These are phyloP conservation scores for Tolypocladium amazonense DNA, from an alignment of 2,329 filamentous ascomycete species.

Conservation along the genomic window DNA sequence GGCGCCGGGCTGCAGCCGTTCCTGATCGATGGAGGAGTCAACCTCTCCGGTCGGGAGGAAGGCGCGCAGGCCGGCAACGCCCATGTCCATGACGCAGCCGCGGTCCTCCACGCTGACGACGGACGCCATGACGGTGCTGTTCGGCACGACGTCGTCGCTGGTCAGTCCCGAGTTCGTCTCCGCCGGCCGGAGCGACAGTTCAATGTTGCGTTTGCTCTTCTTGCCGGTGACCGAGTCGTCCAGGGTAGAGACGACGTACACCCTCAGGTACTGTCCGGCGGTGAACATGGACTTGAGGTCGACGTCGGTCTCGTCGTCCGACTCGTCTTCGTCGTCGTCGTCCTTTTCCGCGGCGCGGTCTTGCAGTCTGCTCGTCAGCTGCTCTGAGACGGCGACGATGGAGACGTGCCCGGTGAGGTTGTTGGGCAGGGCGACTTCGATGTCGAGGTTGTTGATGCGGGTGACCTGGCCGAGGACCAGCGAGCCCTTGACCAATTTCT, in stretches of 20 bases:
- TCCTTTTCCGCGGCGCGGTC: constrained; percentile 46
- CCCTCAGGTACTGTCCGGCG: constrained; percentile 80
- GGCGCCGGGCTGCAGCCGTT: constrained; percentile 67
- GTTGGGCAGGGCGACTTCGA: constrained; percentile 80
- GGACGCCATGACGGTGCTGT: constrained; percentile 76
- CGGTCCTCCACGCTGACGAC: constrained; percentile 92
- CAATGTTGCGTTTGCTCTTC: constrained; percentile 71
- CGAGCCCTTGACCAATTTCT: constrained; percentile 78
- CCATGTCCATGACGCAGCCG: constrained; percentile 86
- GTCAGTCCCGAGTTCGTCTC: constrained; percentile 68
- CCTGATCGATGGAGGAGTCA: constrained; percentile 51
- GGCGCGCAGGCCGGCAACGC: constrained; percentile 61
- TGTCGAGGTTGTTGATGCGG: constrained; percentile 67
- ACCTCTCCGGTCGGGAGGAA: constrained; percentile 83
- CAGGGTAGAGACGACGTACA: constrained; percentile 68
- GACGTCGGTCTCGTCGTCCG: constrained; percentile 41
- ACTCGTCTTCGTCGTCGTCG: constrained; percentile 41
- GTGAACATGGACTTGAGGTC: constrained; percentile 67
- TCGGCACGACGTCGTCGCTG: constrained; percentile 60
- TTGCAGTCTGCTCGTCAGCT: constrained; percentile 67
- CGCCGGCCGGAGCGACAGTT: constrained; percentile 72
- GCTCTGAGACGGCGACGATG: constrained; percentile 81
- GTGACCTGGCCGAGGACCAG: constrained; percentile 80
- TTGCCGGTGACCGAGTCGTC: constrained; percentile 53
- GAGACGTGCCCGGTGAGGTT: constrained; percentile 85